Percentiles rank a stretch among this genome's conserved stretches.
Evolutionary conservation across 2,329 filamentous ascomycete genomes (phyloP).

Genomic region (Cladosporium colombiae): DNA sequence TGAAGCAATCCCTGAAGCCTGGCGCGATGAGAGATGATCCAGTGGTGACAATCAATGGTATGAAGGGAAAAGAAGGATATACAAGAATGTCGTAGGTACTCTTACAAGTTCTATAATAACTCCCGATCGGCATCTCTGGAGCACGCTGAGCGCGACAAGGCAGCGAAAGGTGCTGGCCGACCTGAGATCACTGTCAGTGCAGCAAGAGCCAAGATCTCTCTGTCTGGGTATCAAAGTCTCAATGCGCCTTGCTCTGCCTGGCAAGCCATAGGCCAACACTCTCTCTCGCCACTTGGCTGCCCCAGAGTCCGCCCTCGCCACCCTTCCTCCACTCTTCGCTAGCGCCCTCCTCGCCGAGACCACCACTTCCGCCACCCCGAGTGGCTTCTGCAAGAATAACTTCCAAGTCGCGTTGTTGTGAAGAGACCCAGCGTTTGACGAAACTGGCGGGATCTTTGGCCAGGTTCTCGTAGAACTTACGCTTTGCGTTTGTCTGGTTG

Average conservation of each 20-base stretch:
- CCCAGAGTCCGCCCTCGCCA: conserved; percentile 64
- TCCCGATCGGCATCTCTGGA: background rate
- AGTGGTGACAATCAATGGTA: background rate
- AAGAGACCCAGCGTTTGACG: conserved; percentile 82
- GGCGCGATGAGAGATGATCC: background rate
- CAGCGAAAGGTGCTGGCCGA: background rate
- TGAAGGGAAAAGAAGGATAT: background rate
- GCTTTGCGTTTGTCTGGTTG: conserved; percentile 82
- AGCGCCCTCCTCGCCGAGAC: conserved; percentile 51
- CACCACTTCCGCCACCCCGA: conserved; percentile 46
- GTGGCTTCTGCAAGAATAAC: conserved; percentile 81
- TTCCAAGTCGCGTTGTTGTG: conserved; percentile 87
- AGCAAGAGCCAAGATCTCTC: background rate
- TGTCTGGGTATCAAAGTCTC: conserved; percentile 5
- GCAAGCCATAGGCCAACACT: conserved; percentile 61
- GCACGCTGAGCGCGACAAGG: background rate
- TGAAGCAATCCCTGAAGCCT: background rate
- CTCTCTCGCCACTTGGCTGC: conserved; percentile 60
- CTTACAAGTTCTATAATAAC: conserved; percentile 6
- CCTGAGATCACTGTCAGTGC: background rate
- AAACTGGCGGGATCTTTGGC: conserved; percentile 82
- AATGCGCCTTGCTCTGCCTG: conserved; percentile 20
- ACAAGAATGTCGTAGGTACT: background rate
- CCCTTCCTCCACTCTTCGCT: conserved; percentile 71
- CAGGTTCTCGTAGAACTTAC: conserved; percentile 79